phyloP scores from a whole-genome alignment of 257 asterid species.

The Perilla frutescens region DNA sequence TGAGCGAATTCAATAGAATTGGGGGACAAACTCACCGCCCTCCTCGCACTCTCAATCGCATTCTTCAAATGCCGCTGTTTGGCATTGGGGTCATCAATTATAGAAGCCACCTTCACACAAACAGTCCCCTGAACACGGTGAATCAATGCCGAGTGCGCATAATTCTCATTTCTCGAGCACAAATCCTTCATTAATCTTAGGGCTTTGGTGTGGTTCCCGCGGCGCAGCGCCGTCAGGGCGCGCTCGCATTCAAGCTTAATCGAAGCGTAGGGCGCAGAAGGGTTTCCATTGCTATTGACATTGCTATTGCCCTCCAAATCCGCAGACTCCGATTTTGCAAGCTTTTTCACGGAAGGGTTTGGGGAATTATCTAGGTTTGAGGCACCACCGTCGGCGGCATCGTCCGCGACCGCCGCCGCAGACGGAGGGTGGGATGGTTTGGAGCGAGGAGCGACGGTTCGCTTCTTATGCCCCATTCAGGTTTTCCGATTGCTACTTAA shows the following conservation, averaged over 20 bases:
- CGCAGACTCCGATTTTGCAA: constrained; percentile 28
- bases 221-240: constrained; percentile 61
- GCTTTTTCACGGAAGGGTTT: constrained; percentile 7
- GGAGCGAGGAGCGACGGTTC: constrained; percentile 54
- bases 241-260: constrained; percentile 65
- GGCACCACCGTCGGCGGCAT: constrained; percentile 25
- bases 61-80: constrained; percentile 61
- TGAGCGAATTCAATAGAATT: constrained; percentile 69
- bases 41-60: constrained; percentile 73
- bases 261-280: constrained; percentile 41
- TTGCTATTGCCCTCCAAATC: constrained; percentile 26
- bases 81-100: constrained; percentile 60
- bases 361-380: constrained; percentile 23
- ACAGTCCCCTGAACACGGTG: constrained; percentile 71
- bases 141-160: constrained; percentile 55
- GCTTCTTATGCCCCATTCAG: constrained; percentile 59
- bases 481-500: constrained; percentile 33
- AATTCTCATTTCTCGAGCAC: constrained; percentile 52
- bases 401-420: constrained; percentile 30
- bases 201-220: constrained; percentile 71
- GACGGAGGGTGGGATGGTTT: constrained; percentile 38
- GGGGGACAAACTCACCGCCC: constrained; percentile 60
- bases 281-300: constrained; percentile 28
- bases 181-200: constrained; percentile 73
- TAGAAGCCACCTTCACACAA: constrained; percentile 57